A percentile compares a stretch with the other conserved stretches of the same genome.
Conservation (phyloP, 2,329 filamentous ascomycete genomes). For the Epicoccum sorghinum region DNA sequence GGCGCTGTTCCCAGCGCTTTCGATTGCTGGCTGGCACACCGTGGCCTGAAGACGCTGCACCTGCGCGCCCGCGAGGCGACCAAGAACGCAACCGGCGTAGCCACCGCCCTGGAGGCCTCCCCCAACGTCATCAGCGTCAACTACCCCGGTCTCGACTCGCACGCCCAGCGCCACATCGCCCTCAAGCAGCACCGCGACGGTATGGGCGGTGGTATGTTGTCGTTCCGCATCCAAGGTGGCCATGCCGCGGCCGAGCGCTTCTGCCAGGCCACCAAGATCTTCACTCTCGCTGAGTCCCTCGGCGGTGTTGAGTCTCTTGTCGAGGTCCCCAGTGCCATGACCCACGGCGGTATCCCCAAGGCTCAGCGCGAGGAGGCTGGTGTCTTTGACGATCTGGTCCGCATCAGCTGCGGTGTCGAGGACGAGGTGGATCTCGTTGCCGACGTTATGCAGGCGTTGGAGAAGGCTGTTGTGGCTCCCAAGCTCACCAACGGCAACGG, state of each 20-base stretch:
- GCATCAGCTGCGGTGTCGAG: slow-evolving; percentile 93
- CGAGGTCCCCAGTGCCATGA: slow-evolving; percentile 95
- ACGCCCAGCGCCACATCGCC: slow-evolving; percentile 84
- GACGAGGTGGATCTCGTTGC: slow-evolving; percentile 82
- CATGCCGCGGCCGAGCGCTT: slow-evolving; percentile 86
- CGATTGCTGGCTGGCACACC: slow-evolving; percentile 97
- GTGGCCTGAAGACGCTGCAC: slow-evolving; percentile 95
- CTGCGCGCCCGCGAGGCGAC: slow-evolving; percentile 86
- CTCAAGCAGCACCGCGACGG: slow-evolving; percentile 90
- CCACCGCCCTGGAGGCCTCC: slow-evolving; percentile 76
- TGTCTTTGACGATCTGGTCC: slow-evolving; percentile 92
- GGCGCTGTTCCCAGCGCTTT: slow-evolving; percentile 94
- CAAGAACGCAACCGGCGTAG: slow-evolving; percentile 79
- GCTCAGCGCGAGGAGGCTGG: slow-evolving; percentile 91
- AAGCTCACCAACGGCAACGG: slow-evolving; percentile 44
- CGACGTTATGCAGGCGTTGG: slow-evolving; percentile 83
- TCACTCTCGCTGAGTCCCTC: slow-evolving; percentile 89
- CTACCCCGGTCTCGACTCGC: slow-evolving; percentile 89
- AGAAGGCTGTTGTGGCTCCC: slow-evolving; percentile 68
- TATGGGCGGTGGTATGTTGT: slow-evolving; percentile 96
- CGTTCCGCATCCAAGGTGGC: slow-evolving; percentile 90
- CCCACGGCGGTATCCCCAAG: slow-evolving; percentile 90
- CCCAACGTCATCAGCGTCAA: slow-evolving; percentile 88
- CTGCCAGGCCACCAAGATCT: slow-evolving; percentile 87
- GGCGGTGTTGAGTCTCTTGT: slow-evolving; percentile 91